Base-by-base conservation (phyloP, 345 rosid genomes). In the Brassica nigra region DNA sequence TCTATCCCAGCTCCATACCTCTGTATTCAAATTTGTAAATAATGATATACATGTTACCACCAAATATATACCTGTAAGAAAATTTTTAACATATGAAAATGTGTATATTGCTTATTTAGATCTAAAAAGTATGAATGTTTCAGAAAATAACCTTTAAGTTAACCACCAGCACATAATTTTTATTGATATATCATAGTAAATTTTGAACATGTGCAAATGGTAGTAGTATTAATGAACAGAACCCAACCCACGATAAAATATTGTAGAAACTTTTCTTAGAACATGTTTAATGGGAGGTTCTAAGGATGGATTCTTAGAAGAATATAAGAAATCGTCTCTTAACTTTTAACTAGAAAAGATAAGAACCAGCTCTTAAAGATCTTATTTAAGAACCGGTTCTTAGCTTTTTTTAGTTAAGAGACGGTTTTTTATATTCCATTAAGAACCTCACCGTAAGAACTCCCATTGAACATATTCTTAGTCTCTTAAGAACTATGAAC, bases 1-100 rank as follows among this genome's bases (percentile, higher is more conserved):
- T 87, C 79, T 8, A 84, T 81, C 2, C 91, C 97, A 18, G 85
- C 86, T 63, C 91, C 98, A 65, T 81, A 80, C 42, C 92, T 90
- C 95, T 89, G 61, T 18, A 42, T 63, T 11, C 20, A 52, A 70
- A 15, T 29, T 1, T 31, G 18, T 5, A 28, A 0, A 7, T 15
- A 65, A 65, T 28, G 20, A 14, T 73, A 42, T 15, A 10, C 29
- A 64, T 8, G 8, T 12, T 29, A 61, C 58, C 29, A 64, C 5
- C 68, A 33, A 31, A 28, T 10, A 12, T 5, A 16, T 29, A 23
- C 14, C 4, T 20, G 31, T 58, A 58, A 58, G 30, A 58, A 58
- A 6, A 3, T 9, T 20, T 23, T 3, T 0, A 58, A 23, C 28
- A 58, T 9, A 8, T 58, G 14, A 20, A 6, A 29, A 62, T 62